These are phyloP conservation scores for Paramecium caudatum DNA, from an alignment of 73 alveolate species.

Conservation along the genomic window DNA sequence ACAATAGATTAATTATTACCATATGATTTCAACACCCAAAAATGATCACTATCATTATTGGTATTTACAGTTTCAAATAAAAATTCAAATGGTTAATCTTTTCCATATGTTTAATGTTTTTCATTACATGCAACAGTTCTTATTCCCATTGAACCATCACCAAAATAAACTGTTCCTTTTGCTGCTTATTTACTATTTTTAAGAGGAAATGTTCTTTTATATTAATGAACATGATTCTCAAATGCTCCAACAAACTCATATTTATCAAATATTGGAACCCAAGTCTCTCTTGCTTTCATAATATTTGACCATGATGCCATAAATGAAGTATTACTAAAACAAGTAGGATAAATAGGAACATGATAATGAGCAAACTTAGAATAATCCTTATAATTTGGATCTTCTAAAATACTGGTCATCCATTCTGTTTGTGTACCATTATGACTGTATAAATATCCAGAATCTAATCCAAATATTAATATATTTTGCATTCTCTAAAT, in stretches of 20 bases:
- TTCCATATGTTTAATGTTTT: conserved; percentile 42
- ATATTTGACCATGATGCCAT: conserved; percentile 56
- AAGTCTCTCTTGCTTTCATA: conserved; percentile 24
- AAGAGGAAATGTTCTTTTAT: conserved; percentile 78
- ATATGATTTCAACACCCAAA: conserved; percentile 62
- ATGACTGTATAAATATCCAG: conserved; percentile 75
- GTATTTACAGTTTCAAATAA: conserved; percentile 67
- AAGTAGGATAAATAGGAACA: conserved; percentile 78
- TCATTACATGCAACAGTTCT: conserved; percentile 47
- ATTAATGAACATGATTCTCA: conserved; percentile 81
- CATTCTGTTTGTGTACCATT: conserved; percentile 74
- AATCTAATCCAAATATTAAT: conserved; percentile 75
- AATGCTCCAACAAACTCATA: conserved; percentile 71
- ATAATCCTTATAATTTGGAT: not conserved
- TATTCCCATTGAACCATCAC: conserved; percentile 81
- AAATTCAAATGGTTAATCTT: conserved; percentile 59
- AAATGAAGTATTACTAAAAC: conserved; percentile 46
- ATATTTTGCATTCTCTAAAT: conserved; percentile 43
- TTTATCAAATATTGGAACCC: conserved; percentile 82
- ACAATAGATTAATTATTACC: not conserved
- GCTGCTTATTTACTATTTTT: conserved; percentile 63
- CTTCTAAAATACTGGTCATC: conserved; percentile 64
- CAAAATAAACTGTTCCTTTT: conserved; percentile 80
- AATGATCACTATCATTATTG: conserved; percentile 67
- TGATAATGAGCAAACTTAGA: conserved; percentile 77